Conservation (phyloP, 2,329 filamentous ascomycete species). For the Xylariomycetidae sp. region DNA sequence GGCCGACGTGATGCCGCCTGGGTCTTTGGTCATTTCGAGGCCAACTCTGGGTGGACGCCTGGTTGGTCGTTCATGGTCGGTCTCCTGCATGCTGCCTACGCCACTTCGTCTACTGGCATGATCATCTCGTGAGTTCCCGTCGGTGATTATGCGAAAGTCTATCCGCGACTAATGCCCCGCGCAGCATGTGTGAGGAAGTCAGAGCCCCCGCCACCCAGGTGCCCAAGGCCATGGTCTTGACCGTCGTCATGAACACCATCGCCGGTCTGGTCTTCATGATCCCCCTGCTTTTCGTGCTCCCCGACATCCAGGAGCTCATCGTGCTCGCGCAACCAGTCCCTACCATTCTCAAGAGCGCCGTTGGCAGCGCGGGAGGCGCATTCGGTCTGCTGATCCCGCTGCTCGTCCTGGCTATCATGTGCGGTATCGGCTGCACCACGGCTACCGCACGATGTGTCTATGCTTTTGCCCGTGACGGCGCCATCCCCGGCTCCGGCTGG, state of each 20-base stretch:
- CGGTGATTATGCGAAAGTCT: conserved; percentile 1
- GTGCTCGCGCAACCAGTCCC: conserved; percentile 57
- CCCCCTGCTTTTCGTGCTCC: conserved; percentile 63
- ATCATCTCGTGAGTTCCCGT: conserved; percentile 59
- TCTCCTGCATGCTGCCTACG: conserved; percentile 66
- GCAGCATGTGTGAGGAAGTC: conserved; percentile 69
- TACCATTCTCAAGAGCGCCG: conserved; percentile 55
- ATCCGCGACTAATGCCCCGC: conserved; percentile 10
- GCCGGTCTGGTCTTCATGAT: conserved; percentile 63
- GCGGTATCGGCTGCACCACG: conserved; percentile 64
- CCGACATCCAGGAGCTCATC: conserved; percentile 51
- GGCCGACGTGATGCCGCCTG: conserved; percentile 57
- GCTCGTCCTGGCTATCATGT: conserved; percentile 60
- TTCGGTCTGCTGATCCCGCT: conserved; percentile 59
- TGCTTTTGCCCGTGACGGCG: conserved; percentile 65
- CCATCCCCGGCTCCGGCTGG: conserved; percentile 55
- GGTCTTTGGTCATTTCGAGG: conserved; percentile 64
- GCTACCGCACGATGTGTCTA: conserved; percentile 62
- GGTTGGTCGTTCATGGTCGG: conserved; percentile 72
- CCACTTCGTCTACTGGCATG: conserved; percentile 73
- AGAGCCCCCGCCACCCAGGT: conserved; percentile 60
- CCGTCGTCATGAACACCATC: conserved; percentile 60
- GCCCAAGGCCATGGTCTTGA: conserved; percentile 65
- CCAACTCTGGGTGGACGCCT: conserved; percentile 60
- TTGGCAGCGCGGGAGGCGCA: conserved; percentile 54